These are phyloP conservation scores for Leucosporidium creatinivorum DNA, from an alignment of 768 basidiomycete genomes.

Conservation along the genomic window DNA sequence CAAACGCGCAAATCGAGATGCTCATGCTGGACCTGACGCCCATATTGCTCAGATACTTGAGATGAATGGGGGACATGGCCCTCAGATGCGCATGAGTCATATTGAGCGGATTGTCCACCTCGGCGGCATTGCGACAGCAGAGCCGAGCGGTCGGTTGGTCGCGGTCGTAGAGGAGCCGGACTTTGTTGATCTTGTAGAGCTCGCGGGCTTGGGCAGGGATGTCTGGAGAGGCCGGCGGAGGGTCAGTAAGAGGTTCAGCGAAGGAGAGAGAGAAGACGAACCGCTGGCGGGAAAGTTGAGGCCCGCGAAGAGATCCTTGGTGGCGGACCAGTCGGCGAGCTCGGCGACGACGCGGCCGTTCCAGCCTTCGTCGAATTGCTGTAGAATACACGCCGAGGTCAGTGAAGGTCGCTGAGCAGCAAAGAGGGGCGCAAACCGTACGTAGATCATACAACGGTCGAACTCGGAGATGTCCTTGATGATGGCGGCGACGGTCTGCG, in stretches of 20 bases:
- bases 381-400: no score
- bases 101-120: constrained; percentile 63
- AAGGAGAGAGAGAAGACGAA: no score
- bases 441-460: constrained; percentile 68
- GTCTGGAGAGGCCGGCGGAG: constrained; percentile 32
- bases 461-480: constrained; percentile 74
- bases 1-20: constrained; percentile 73
- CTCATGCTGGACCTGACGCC: constrained; percentile 77
- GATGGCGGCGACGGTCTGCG: constrained; percentile 55
- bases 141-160: constrained; percentile 65
- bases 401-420: no score
- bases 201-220: constrained; percentile 55
- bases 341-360: constrained; percentile 56
- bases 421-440: no score
- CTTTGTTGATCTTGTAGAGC: constrained; percentile 69
- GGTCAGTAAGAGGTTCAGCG: no score
- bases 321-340: constrained; percentile 66
- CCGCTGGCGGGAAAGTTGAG: no score
- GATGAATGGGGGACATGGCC: constrained; percentile 81
- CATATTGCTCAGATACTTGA: constrained; percentile 74
- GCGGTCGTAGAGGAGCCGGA: constrained; percentile 69
- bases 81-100: constrained; percentile 78
- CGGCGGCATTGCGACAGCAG: constrained; percentile 55
- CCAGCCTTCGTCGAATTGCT: constrained; percentile 37
- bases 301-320: constrained; percentile 64